These are phyloP conservation scores for Botrytis paeoniae DNA, from an alignment of 2,329 filamentous ascomycete genomes.

Conservation along the genomic window DNA sequence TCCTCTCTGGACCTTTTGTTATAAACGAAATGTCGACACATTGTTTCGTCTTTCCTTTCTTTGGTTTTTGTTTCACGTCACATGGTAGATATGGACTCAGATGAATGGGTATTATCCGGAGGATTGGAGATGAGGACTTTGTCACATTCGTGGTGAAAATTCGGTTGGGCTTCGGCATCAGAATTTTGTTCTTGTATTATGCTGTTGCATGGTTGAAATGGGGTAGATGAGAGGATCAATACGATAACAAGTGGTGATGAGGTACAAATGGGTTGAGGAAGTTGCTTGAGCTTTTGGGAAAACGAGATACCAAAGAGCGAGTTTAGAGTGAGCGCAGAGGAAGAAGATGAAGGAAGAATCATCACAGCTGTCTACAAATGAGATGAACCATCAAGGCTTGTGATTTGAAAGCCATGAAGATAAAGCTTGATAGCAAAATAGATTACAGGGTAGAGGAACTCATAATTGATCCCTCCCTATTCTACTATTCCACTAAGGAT, in stretches of 20 bases:
- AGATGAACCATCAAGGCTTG: not conserved
- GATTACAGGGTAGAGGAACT: not conserved
- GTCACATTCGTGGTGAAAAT: not conserved
- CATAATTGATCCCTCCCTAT: not conserved
- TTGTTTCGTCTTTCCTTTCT: not conserved
- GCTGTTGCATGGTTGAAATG: conserved; percentile 1
- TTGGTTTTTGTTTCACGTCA: not conserved
- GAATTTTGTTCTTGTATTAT: conserved; percentile 5
- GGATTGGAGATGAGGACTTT: not conserved
- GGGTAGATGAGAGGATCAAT: not conserved
- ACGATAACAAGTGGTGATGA: not conserved
- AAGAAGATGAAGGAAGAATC: not conserved
- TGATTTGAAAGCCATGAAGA: not conserved
- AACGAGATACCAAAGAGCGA: not conserved
- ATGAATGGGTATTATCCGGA: not conserved
- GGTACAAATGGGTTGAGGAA: not conserved
- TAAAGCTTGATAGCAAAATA: not conserved
- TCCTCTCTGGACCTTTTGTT: not conserved
- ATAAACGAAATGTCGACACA: not conserved
- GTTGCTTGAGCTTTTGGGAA: not conserved
- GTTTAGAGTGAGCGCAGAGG: not conserved
- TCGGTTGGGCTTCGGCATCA: not conserved
- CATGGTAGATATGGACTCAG: not conserved
- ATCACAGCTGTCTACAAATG: not conserved
- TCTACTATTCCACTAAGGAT: not conserved